phyloP scores from a whole-genome alignment of 1,139 yeast species.

The Meyerozyma carpophila region DNA sequence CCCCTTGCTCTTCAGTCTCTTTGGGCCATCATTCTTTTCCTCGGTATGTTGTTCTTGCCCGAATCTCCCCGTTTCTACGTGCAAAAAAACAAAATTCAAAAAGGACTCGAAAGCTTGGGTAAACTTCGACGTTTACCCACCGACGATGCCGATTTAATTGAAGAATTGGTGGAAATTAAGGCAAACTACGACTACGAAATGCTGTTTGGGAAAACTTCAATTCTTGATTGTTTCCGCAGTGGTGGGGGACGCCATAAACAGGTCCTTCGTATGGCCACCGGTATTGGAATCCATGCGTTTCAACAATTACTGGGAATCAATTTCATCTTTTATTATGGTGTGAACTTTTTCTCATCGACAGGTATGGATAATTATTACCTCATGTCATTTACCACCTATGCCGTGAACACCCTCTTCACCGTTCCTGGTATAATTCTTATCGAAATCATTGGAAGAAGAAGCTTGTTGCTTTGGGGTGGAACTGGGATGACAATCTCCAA shows the following conservation, averaged over 20 bases:
- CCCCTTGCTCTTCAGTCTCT: conserved; percentile 71
- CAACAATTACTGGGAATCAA: conserved; percentile 79
- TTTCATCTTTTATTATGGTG: conserved; percentile 76
- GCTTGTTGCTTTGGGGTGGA: conserved; percentile 58
- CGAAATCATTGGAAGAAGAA: conserved; percentile 64
- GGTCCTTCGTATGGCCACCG: conserved; percentile 58
- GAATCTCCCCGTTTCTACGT: conserved; percentile 73
- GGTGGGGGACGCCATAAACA: conserved; percentile 67
- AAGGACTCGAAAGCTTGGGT: conserved; percentile 46
- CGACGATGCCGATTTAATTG: conserved; percentile 60
- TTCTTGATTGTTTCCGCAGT: conserved; percentile 58
- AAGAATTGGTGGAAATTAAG: conserved; percentile 72
- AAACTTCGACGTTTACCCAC: conserved; percentile 37
- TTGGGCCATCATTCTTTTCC: conserved; percentile 56
- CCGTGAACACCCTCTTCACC: conserved; percentile 64
- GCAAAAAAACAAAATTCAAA: conserved; percentile 53
- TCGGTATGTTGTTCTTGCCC: conserved; percentile 66
- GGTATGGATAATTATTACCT: conserved; percentile 58
- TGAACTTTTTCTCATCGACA: conserved; percentile 60
- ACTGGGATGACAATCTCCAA: conserved; percentile 58
- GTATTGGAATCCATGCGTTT: conserved; percentile 62
- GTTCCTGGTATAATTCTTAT: conserved; percentile 67
- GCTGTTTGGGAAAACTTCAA: conserved; percentile 52
- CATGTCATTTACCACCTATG: conserved; percentile 66
- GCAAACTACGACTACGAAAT: conserved; percentile 72